Percentiles rank a stretch among this genome's conserved stretches.
phyloP scores from a whole-genome alignment of 208 protist species.

The Leptomonas pyrrhocoris region DNA sequence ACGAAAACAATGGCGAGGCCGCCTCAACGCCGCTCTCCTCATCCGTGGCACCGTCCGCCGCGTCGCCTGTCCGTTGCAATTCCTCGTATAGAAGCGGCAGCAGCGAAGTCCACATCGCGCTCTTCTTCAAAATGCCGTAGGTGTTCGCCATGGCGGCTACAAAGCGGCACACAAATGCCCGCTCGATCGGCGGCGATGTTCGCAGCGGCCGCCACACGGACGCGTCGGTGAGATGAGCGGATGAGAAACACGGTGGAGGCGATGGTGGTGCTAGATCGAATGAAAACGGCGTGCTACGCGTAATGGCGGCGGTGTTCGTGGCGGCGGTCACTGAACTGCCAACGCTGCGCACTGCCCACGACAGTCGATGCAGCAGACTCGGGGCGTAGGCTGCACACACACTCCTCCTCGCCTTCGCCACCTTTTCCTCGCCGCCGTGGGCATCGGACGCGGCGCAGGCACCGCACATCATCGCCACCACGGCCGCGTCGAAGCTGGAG shows the following conservation, averaged over 20 bases:
- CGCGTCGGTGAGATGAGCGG: neutral
- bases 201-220: constrained; percentile 45
- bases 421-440: neutral
- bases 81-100: constrained; percentile 39
- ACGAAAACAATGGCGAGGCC: neutral
- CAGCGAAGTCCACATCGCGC: constrained; percentile 21
- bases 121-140: constrained; percentile 44
- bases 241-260: neutral
- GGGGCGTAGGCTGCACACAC: neutral
- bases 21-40: neutral
- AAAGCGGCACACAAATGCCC: constrained; percentile 57
- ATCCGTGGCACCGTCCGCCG: neutral
- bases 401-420: neutral
- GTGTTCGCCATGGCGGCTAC: constrained; percentile 44
- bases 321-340: neutral
- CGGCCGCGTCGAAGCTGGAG: constrained; percentile 7
- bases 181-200: constrained; percentile 30
- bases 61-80: neutral
- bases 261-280: neutral
- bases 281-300: neutral
- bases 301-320: neutral
- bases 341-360: constrained; percentile 14
- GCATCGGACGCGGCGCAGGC: neutral
- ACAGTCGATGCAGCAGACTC: neutral
- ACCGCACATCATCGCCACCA: constrained; percentile 2